These are phyloP conservation scores for Kodamaea kaohsiungensis DNA, from an alignment of 805 yeast species.

Conservation along the genomic window DNA sequence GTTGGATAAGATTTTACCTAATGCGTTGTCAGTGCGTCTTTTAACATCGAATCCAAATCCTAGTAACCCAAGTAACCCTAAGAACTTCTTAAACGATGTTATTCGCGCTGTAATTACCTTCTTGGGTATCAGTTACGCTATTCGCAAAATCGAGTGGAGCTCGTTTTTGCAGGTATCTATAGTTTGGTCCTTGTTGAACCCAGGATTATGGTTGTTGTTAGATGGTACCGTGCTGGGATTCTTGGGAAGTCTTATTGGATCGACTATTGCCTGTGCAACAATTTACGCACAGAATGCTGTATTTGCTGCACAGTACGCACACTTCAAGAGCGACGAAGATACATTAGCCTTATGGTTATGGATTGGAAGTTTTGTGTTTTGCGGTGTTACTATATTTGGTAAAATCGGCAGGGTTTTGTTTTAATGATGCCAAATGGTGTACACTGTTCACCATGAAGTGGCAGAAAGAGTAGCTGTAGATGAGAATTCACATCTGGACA, in stretches of 20 bases:
- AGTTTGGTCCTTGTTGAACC: slow-evolving; percentile 62
- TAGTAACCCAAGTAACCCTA: slow-evolving; percentile 20
- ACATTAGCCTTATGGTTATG: slow-evolving; percentile 49
- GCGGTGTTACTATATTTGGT: slow-evolving; percentile 67
- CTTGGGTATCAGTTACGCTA: slow-evolving; percentile 70
- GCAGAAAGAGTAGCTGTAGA: not conserved
- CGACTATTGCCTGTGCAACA: slow-evolving; percentile 31
- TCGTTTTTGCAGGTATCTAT: slow-evolving; percentile 63
- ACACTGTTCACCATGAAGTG: not conserved
- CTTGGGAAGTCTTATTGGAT: slow-evolving; percentile 35
- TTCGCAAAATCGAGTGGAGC: slow-evolving; percentile 69
- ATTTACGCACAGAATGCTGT: slow-evolving; percentile 32
- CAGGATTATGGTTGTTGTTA: slow-evolving; percentile 65
- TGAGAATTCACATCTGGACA: not conserved
- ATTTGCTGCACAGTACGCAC: slow-evolving; percentile 17
- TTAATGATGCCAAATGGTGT: not conserved
- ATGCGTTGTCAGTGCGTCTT: slow-evolving; percentile 29
- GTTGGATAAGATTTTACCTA: slow-evolving; percentile 36
- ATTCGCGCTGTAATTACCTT: slow-evolving; percentile 55
- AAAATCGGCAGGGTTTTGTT: slow-evolving; percentile 63
- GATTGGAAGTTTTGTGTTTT: slow-evolving; percentile 64
- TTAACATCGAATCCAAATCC: slow-evolving; percentile 41
- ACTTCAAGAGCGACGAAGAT: slow-evolving; percentile 21
- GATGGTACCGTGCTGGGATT: slow-evolving; percentile 61
- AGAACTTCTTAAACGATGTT: slow-evolving; percentile 37